Base-by-base conservation (phyloP, 768 basidiomycete species). In the Myochromella boudieri region DNA sequence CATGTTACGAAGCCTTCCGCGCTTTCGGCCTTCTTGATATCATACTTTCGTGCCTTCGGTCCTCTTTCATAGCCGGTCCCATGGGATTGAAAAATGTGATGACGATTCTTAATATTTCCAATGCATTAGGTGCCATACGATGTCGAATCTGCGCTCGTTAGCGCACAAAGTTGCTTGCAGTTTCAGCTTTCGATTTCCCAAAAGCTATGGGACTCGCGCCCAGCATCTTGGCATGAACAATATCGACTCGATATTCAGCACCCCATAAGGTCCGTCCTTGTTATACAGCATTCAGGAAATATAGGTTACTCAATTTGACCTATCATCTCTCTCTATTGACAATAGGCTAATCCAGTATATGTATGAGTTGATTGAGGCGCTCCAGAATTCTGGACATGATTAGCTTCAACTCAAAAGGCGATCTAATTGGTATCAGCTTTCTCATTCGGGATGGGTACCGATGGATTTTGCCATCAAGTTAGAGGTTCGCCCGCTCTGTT, bases 131-230 rank as follows among this genome's bases (percentile, higher is more conserved):
- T n/a, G 29, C 33, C 27, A 4, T 34, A 42, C 25, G 27, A 28
- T 18, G 33, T 53, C n/a, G 20, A 42, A 18, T 18, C 31, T 15
- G 33, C 48, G 11, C 37, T 53, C 7, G 0, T 10, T 0, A 3
- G 17, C 10, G 34, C 27, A 11, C 48, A 36, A 39, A 9, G 9
- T 14, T 49, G 48, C n/a, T n/a, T 49, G 17, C 44, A 22, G 4
- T 21, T 18, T 12, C 48, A 49, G 31, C n/a, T 10, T 12, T 34
- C 17, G 1, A 8, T 44, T 27, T 21, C 46, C 3, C 37, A 12
- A 7, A 32, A 39, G 3, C 22, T 37, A 26, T 53, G 47, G 48
- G 25, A 46, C 0, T 29, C 31, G 9, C 43, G 34, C n/a, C 27
- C 40, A 18, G 43, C 44, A 4, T 15, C n/a, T 14, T 45, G 46